A percentile compares a stretch with the other conserved stretches of the same genome.
phyloP scores from a whole-genome alignment of 176 grass and related monocot genomes.

The Rhynchospora pubera region DNA sequence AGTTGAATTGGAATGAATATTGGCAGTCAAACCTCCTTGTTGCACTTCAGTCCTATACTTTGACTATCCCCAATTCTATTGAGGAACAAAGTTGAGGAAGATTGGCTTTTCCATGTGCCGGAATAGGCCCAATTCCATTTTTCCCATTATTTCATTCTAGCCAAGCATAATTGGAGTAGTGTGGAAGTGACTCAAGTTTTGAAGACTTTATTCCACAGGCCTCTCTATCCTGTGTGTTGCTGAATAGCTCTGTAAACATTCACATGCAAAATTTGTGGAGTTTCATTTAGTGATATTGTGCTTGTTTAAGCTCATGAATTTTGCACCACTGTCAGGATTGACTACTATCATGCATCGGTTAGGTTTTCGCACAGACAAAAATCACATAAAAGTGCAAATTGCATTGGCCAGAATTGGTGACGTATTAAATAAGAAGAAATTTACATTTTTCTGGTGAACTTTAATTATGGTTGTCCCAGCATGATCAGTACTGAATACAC shows the following conservation, averaged over 20 bases:
- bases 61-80: no score
- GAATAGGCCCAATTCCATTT: no score
- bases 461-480: background rate
- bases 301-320: background rate
- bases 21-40: no score
- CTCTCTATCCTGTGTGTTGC: no score
- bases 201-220: no score
- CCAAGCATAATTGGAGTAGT: no score
- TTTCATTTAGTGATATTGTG: background rate
- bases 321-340: background rate
- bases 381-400: background rate
- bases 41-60: no score
- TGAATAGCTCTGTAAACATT: background rate
- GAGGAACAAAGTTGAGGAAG: no score
- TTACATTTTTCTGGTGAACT: background rate
- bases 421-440: background rate
- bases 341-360: background rate
- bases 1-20: no score
- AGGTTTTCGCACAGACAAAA: background rate
- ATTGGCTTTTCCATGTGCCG: no score
- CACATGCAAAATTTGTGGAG: background rate
- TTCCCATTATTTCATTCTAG: no score
- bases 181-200: no score
- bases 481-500: background rate
- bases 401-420: background rate